Percentiles rank a stretch among this genome's conserved stretches.
phyloP scores from a whole-genome alignment of 768 basidiomycete genomes.

The Tricholoma terreum region DNA sequence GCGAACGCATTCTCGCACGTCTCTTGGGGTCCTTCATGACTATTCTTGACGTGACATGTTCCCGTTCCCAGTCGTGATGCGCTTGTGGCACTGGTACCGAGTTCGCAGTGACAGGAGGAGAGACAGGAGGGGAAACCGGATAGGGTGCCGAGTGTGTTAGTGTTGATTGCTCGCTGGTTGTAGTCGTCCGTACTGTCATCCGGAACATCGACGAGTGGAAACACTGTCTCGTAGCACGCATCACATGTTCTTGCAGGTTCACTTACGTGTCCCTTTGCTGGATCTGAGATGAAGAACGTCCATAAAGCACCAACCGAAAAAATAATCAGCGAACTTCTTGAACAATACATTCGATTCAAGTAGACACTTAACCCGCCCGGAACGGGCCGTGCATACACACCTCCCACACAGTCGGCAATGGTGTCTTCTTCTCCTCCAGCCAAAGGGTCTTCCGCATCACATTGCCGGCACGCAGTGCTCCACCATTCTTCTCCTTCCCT shows the following conservation, averaged over 20 bases:
- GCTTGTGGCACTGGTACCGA: conserved; percentile 29
- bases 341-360: background rate
- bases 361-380: conserved; percentile 58
- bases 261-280: conserved; percentile 37
- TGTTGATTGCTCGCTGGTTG: conserved; percentile 3
- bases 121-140: conserved; percentile 51
- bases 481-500: conserved; percentile 49
- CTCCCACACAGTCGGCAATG: conserved; percentile 85
- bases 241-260: conserved; percentile 80
- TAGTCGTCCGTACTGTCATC: conserved; percentile 7
- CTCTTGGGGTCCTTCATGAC: conserved; percentile 20
- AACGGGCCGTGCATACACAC: conserved; percentile 85
- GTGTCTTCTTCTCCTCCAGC: conserved; percentile 76
- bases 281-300: conserved; percentile 82
- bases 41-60: conserved; percentile 13
- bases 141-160: conserved; percentile 47
- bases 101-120: conserved; percentile 37
- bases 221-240: conserved; percentile 83
- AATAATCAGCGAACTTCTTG: background rate
- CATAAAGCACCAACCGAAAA: no score
- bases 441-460: conserved; percentile 76
- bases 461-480: conserved; percentile 88
- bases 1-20: conserved; percentile 34
- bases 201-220: conserved; percentile 53
- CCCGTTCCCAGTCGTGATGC: conserved; percentile 30